These are phyloP conservation scores for Backusella parvicylindrica DNA, from an alignment of 192 early-diverging fungal genomes.

Conservation along the genomic window DNA sequence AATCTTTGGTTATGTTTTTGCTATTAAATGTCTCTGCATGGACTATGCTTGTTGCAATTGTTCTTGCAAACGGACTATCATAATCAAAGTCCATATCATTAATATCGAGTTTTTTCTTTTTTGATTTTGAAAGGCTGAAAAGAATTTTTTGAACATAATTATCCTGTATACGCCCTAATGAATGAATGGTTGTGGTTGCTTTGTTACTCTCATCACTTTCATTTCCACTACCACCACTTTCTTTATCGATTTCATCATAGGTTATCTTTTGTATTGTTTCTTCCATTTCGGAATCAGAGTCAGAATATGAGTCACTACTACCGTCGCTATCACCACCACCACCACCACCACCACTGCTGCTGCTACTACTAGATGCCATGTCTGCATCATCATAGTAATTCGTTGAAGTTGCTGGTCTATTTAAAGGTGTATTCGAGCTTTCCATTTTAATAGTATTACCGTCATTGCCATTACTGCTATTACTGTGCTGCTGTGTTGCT, in stretches of 20 bases:
- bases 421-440: background rate
- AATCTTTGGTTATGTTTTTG: slow-evolving; percentile 5
- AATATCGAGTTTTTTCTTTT: background rate
- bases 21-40: slow-evolving; percentile 9
- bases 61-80: slow-evolving; percentile 25
- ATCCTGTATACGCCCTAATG: background rate
- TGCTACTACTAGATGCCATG: background rate
- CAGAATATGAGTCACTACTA: background rate
- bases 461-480: background rate
- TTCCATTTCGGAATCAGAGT: background rate
- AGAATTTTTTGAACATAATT: background rate
- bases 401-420: background rate
- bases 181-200: background rate
- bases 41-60: slow-evolving; percentile 11
- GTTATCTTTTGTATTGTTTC: background rate
- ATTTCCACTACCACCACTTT: background rate
- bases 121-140: background rate
- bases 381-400: background rate
- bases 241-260: background rate
- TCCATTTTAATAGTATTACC: background rate
- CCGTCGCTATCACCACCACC: background rate
- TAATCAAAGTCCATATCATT: slow-evolving; percentile 16
- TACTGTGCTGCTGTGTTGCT: background rate
- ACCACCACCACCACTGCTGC: slow-evolving; percentile 10
- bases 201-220: slow-evolving; percentile 8